These are phyloP conservation scores for Serendipita sp. DNA, from an alignment of 768 basidiomycete species.

Conservation along the genomic window DNA sequence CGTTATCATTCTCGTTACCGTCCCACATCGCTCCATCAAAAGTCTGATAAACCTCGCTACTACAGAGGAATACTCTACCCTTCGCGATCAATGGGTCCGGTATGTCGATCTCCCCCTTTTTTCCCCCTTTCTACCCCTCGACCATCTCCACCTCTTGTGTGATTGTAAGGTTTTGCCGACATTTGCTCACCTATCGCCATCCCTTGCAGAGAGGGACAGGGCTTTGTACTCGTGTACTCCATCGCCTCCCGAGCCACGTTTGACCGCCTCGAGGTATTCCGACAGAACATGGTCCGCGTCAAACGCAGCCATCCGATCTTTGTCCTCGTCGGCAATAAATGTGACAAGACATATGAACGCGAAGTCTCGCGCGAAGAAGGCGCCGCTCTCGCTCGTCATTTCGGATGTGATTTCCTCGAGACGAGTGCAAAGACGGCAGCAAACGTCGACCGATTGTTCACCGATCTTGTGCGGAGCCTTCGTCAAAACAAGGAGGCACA, in stretches of 20 bases:
- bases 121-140: slow-evolving; percentile 2
- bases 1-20: slow-evolving; percentile 17
- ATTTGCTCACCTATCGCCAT: slow-evolving; percentile 9
- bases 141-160: background rate
- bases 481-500: slow-evolving; percentile 21
- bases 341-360: slow-evolving; percentile 78
- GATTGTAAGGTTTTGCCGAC: background rate
- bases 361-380: slow-evolving; percentile 90
- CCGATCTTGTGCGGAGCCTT: slow-evolving; percentile 66
- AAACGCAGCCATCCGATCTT: slow-evolving; percentile 76
- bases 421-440: slow-evolving; percentile 90
- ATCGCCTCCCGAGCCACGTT: slow-evolving; percentile 90
- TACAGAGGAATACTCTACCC: slow-evolving; percentile 88
- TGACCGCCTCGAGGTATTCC: slow-evolving; percentile 76
- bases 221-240: slow-evolving; percentile 94
- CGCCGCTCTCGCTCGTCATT: slow-evolving; percentile 55
- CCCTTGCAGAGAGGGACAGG: slow-evolving; percentile 70
- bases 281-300: slow-evolving; percentile 77
- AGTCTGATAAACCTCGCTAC: background rate
- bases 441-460: slow-evolving; percentile 85
- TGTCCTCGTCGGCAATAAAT: slow-evolving; percentile 94
- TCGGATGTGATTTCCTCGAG: slow-evolving; percentile 90
- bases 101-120: slow-evolving; percentile 19
- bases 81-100: slow-evolving; percentile 98
- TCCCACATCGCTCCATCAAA: slow-evolving; percentile 9